phyloP scores from a whole-genome alignment of 768 basidiomycete genomes.

The Agrocybe pediades region DNA sequence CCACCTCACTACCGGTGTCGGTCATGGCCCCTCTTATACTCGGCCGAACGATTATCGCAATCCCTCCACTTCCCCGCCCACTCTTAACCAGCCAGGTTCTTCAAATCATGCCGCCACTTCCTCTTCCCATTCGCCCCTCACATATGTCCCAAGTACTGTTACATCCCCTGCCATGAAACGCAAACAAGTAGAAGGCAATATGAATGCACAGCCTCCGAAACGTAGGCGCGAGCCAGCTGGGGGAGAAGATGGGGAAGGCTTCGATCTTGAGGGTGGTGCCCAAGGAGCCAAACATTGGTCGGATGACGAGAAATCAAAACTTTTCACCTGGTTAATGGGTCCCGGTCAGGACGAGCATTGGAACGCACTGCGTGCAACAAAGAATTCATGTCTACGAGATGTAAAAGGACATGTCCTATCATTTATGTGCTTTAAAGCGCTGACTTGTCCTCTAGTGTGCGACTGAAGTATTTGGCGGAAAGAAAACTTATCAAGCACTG shows the following conservation, averaged over 20 bases:
- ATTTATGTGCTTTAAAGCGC: constrained; percentile 5
- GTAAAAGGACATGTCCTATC: constrained; percentile 34
- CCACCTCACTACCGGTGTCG: constrained; percentile 42
- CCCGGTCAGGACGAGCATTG: constrained; percentile 73
- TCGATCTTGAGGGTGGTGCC: constrained; percentile 47
- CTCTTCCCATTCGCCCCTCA: constrained; percentile 37
- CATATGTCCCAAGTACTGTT: constrained; percentile 32
- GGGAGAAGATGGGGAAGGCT: constrained; percentile 33
- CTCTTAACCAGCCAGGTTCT: constrained; percentile 34
- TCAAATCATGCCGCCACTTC: constrained; percentile 29
- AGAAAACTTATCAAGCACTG: constrained; percentile 82
- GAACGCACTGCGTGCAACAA: constrained; percentile 75
- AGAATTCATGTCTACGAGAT: constrained; percentile 83
- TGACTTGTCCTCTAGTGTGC: constrained; percentile 54
- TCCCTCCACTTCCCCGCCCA: constrained; percentile 39
- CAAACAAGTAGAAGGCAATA: constrained; percentile 47
- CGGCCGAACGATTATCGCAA: constrained; percentile 35
- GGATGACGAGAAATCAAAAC: constrained; percentile 76
- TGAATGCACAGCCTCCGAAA: constrained; percentile 39
- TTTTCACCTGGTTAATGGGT: constrained; percentile 82
- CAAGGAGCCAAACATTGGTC: constrained; percentile 85
- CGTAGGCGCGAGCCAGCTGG: constrained; percentile 44
- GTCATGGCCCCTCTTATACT: constrained; percentile 25
- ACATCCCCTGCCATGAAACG: constrained; percentile 49
- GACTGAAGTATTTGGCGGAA: constrained; percentile 65